Evolutionary conservation across 2,329 filamentous ascomycete genomes (phyloP), one percentile per base, ranked within the genome.

Genomic region (Diaporthe sp.): DNA sequence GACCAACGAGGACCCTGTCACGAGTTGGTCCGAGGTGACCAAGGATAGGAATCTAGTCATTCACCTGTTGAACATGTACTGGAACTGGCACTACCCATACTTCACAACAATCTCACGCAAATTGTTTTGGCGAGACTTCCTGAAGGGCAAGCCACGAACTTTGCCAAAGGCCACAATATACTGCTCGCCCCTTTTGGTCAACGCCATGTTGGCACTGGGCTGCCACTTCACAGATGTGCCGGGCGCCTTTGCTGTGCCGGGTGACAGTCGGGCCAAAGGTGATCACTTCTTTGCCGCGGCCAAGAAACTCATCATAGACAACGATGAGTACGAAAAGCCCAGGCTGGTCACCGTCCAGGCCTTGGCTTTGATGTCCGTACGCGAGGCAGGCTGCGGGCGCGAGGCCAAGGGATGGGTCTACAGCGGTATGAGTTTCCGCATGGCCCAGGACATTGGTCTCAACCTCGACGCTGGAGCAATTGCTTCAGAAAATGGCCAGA

Each of bases 401-500:
- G 97, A 98, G 84, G 95, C 95, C 51, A 97, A 97, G 83, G 97
- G 97, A 1, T 99, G 97, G 97, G 95, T 98, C 4, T 98, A 98
- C 83, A 98, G 95, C 79, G 96, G 97, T 66, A 98, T 99, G 94
- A 97, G 94, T 79, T 98, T 99, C 82, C 93, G 97, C 58, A 98
- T 99, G 96, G 96, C 96, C 0, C 94, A 94, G 82, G 97, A 99
- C 79, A 90, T 99, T 76, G 97, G 97, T 0, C 87, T 99, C 70
- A 97, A 98, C 79, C 90, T 98, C 25, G 94, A 98, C 80, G 90
- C 93, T 1, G 90, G 91, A 25, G 91, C 91, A 12, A 88, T 94
- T 74, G 88, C 89, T 10, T 84, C 85, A 10, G 90, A 89, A 73
- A 88, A 85, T 73, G 87, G 89, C 68, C 83, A 86, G 37, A 88